These are phyloP conservation scores for Benincasa hispida DNA, from an alignment of 306 rosid genomes.

Conservation along the genomic window DNA sequence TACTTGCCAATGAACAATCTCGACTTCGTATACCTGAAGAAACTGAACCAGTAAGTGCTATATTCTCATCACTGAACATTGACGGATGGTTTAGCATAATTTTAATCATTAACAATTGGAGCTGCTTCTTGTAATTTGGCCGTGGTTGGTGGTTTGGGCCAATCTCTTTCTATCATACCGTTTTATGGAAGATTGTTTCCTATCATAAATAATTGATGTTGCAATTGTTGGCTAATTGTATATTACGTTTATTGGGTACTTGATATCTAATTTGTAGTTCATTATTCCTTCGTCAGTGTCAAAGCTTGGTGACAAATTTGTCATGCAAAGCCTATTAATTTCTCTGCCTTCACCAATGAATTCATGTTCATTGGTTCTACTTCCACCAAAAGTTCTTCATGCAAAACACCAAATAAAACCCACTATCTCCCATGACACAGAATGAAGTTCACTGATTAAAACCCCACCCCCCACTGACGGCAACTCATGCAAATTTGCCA, in stretches of 20 bases:
- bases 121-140: neutral
- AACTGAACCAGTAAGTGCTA: constrained; percentile 56
- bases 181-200: neutral
- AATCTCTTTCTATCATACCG: neutral
- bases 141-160: neutral
- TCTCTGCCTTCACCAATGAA: no score
- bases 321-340: no score
- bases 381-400: no score
- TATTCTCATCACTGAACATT: neutral
- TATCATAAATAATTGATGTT: neutral
- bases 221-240: neutral
- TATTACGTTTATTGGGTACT: neutral
- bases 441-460: no score
- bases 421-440: no score
- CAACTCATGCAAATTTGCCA: no score
- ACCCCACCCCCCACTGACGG: no score
- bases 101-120: neutral
- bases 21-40: constrained; percentile 58
- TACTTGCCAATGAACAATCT: constrained; percentile 87
- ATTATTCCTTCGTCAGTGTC: neutral
- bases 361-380: no score
- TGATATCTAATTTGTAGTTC: neutral
- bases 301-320: neutral
- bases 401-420: no score
- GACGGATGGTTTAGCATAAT: neutral